Evolutionary conservation across 768 basidiomycete genomes (phyloP).

Genomic region (Brasilioporus rufonigricans): DNA sequence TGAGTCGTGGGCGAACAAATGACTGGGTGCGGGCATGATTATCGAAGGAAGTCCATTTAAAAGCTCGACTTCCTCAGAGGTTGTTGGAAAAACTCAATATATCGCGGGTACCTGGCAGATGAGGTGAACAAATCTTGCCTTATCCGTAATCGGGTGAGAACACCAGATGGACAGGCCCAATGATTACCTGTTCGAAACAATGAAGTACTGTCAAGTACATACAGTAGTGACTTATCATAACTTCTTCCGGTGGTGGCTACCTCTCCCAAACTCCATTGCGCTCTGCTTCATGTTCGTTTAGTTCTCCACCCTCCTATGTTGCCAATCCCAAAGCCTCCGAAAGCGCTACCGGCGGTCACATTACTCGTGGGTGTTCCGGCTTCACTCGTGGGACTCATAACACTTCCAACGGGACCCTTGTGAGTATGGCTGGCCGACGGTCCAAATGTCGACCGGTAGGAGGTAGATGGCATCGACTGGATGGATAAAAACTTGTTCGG

Average conservation of each 20-base stretch:
- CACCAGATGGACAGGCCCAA: neutral
- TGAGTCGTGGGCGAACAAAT: too few relatives aligned
- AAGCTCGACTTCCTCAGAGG: too few relatives aligned
- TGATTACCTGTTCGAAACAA: slow-evolving; percentile 7
- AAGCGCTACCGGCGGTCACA: slow-evolving; percentile 40
- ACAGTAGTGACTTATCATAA: slow-evolving; percentile 7
- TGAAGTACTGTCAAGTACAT: slow-evolving; percentile 10
- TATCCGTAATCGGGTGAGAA: too few relatives aligned
- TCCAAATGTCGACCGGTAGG: slow-evolving; percentile 68
- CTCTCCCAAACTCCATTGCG: neutral
- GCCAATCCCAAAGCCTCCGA: slow-evolving; percentile 48
- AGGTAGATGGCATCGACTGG: slow-evolving; percentile 63
- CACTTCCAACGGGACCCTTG: slow-evolving; percentile 21
- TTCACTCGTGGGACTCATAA: slow-evolving; percentile 23
- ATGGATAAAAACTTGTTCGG: slow-evolving; percentile 83
- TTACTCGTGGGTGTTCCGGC: slow-evolving; percentile 21
- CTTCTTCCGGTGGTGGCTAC: neutral
- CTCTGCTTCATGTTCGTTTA: slow-evolving; percentile 23
- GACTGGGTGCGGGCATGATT: too few relatives aligned
- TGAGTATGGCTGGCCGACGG: slow-evolving; percentile 19
- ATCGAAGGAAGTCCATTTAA: too few relatives aligned
- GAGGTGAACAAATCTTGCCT: too few relatives aligned
- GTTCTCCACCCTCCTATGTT: slow-evolving; percentile 36
- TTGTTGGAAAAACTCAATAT: too few relatives aligned
- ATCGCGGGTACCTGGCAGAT: too few relatives aligned